A percentile compares a stretch with the other conserved stretches of the same genome.
These are phyloP conservation scores for Exophiala sideris DNA, from an alignment of 2,329 filamentous ascomycete genomes.

Conservation along the genomic window DNA sequence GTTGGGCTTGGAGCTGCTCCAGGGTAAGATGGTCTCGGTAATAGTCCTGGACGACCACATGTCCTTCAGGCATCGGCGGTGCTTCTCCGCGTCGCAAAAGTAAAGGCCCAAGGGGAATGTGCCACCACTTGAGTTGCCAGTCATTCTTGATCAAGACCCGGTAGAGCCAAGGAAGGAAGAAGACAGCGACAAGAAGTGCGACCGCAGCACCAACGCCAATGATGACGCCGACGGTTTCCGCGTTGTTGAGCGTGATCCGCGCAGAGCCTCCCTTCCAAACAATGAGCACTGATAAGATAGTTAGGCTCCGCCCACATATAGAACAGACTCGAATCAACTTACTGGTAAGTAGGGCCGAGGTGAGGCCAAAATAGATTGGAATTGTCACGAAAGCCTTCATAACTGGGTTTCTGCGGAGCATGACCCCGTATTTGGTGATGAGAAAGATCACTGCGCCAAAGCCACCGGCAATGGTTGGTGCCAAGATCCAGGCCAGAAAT, in stretches of 20 bases:
- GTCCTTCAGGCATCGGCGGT: slow-evolving; percentile 1
- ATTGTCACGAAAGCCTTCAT: slow-evolving; percentile 9
- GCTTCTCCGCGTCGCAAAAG: background rate
- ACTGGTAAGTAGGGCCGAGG: slow-evolving; percentile 8
- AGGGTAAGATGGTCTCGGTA: slow-evolving; percentile 11
- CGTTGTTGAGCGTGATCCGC: background rate
- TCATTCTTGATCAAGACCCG: slow-evolving; percentile 11
- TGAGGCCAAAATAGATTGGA: slow-evolving; percentile 21
- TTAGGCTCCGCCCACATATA: too few species aligned
- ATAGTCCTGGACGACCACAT: slow-evolving; percentile 7
- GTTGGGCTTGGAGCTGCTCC: slow-evolving; percentile 8
- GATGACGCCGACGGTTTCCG: slow-evolving; percentile 12
- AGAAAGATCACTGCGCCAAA: slow-evolving; percentile 68
- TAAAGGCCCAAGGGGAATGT: slow-evolving; percentile 12
- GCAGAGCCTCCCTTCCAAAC: slow-evolving; percentile 20
- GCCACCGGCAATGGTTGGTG: slow-evolving; percentile 61
- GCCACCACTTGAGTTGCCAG: slow-evolving; percentile 11
- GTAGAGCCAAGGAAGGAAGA: slow-evolving; percentile 19
- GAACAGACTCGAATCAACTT: background rate
- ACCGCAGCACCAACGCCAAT: slow-evolving; percentile 9
- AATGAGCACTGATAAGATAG: slow-evolving; percentile 11
- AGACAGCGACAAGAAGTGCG: slow-evolving; percentile 9
- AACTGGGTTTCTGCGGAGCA: slow-evolving; percentile 63
- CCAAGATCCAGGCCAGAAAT: slow-evolving; percentile 67
- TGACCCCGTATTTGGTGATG: slow-evolving; percentile 68